Conservation (phyloP, 75 land plant genomes). For the Azolla pinnata region DNA sequence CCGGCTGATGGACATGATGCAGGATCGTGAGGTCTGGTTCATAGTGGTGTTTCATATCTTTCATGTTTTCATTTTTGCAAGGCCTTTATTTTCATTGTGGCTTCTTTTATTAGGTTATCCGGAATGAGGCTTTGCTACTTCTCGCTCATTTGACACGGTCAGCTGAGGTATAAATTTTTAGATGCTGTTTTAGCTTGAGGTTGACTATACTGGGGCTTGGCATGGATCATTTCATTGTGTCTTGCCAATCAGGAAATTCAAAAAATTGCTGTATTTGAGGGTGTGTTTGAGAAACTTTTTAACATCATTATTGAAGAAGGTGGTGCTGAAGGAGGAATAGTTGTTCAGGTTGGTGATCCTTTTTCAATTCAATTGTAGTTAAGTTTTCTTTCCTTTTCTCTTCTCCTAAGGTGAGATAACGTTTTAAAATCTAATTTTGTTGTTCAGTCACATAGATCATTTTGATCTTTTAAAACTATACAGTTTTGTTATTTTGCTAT, state of each 20-base stretch:
- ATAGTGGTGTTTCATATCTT: no score
- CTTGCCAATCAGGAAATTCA: slow-evolving; percentile 83
- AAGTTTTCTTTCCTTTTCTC: neutral
- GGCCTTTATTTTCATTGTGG: slow-evolving; percentile 2
- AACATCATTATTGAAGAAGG: slow-evolving; percentile 96
- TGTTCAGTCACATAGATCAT: neutral
- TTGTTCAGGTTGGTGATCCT: slow-evolving; percentile 75
- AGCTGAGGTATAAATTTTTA: slow-evolving; percentile 74
- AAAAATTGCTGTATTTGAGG: slow-evolving; percentile 97
- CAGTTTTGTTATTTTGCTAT: slow-evolving; percentile 5
- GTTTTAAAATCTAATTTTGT: no score
- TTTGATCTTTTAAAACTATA: slow-evolving; percentile 1
- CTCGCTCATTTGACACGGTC: slow-evolving; percentile 87
- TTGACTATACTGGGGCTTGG: no score
- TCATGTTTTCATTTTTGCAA: no score
- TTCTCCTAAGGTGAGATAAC: no score
- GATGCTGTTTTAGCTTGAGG: no score
- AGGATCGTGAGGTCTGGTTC: slow-evolving; percentile 99
- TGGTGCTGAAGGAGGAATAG: slow-evolving; percentile 94
- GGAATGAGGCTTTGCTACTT: slow-evolving; percentile 88
- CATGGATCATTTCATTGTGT: no score
- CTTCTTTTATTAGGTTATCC: slow-evolving; percentile 52
- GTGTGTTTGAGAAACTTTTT: slow-evolving; percentile 93
- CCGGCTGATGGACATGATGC: slow-evolving; percentile 94
- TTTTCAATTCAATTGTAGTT: neutral